Base-by-base conservation (phyloP, 2,329 filamentous ascomycete genomes). In the Decorospora gaudefroyi region DNA sequence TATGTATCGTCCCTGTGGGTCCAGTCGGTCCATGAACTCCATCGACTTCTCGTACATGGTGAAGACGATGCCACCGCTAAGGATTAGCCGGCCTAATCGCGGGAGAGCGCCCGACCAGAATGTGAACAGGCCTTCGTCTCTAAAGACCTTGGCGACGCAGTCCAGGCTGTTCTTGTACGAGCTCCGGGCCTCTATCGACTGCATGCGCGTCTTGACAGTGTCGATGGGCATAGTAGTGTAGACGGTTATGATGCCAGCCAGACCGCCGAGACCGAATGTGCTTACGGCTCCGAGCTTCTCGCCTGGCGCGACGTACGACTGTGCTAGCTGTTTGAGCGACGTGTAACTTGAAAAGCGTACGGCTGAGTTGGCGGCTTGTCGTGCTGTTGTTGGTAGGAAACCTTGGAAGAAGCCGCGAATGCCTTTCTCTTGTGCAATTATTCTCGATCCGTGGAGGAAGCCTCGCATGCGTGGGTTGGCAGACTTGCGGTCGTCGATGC, bases 11-110 rank as follows among this genome's bases (percentile, higher is more conserved):
- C 84, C 84, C 62, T 95, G 81, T 0, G 93, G 93, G 68, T 99
- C 93, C 38, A 91, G 46, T 64, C 69, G 78, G 61, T 89, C 82
- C 76, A 99, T 83, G 45, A 90, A 62, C 39, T 96, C 92, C 77
- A 97, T 97, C 46, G 86, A 88, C 80, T 96, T 96, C 76, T 97
- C 92, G 69, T 96, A 86, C 82, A 97, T 95, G 15, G 93, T 95
- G 67, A 99, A 99, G 27, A 99, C 93, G 64, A 99, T 96, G 12
- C 93, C 93, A 42, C 93, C 93, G 64, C 90, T 96, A 71, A 97
- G 72, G 28, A 96, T 87, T 58, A 99, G 70, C 44, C 93, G 79
- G 16, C 84, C 92, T 62, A 99, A 72, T 40, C 93, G 79, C 1
- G 93, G 93, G 57, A 97, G 66, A 15, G 93, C 92, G 17, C 93